Percentiles rank a stretch among this genome's conserved stretches.
Conservation (phyloP, 2,329 filamentous ascomycete species). For the Penicillium occitanis region DNA sequence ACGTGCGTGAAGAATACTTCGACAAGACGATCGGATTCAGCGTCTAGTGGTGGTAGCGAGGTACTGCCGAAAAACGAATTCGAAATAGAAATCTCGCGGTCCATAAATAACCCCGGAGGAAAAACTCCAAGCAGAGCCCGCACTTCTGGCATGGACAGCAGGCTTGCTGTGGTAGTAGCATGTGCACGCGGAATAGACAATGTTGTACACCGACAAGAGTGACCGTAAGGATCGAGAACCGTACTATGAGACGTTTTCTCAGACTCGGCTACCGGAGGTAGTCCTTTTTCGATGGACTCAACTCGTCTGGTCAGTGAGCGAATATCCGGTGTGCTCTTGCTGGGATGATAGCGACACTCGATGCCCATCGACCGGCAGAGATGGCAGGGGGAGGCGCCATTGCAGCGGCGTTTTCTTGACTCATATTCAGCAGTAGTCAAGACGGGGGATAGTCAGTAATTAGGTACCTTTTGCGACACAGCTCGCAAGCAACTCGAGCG, state of each 20-base stretch:
- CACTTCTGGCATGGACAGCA: background rate
- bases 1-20: background rate
- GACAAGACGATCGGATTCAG: background rate
- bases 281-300: background rate
- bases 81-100: background rate
- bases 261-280: background rate
- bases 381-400: background rate
- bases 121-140: background rate
- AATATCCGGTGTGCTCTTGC: background rate
- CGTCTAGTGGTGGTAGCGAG: background rate
- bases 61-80: background rate
- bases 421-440: background rate
- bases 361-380: background rate
- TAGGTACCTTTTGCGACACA: background rate
- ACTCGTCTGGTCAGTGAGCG: background rate
- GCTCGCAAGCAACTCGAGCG: background rate
- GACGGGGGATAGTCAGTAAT: background rate
- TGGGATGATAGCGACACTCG: background rate
- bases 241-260: background rate
- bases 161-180: background rate
- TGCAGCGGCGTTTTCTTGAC: background rate
- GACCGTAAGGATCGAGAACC: background rate
- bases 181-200: background rate
- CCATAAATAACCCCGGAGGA: background rate
- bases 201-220: background rate